A percentile compares a stretch with the other conserved stretches of the same genome.
phyloP scores from a whole-genome alignment of 2,329 filamentous ascomycete species.

The Alternaria arborescens region DNA sequence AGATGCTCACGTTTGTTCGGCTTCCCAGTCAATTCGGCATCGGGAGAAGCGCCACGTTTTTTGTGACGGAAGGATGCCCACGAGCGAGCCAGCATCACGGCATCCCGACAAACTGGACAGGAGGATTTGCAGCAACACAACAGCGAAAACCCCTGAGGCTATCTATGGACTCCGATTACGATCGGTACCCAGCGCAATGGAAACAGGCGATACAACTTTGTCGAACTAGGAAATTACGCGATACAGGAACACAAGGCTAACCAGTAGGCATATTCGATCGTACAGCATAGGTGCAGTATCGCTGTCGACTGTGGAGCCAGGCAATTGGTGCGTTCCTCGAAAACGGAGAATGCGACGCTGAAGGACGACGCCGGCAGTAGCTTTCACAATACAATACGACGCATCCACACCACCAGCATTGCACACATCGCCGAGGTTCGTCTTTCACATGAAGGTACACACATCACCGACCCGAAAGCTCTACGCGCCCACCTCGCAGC shows the following conservation, averaged over 20 bases:
- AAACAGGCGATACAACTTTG: constrained; percentile 4
- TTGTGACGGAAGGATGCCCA: constrained; percentile 32
- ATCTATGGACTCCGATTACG: constrained; percentile 17
- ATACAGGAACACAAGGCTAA: constrained; percentile 2
- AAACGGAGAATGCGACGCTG: neutral
- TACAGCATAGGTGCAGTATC: neutral
- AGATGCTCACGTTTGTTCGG: constrained; percentile 21
- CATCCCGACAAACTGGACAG: constrained; percentile 27
- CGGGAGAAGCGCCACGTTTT: constrained; percentile 35
- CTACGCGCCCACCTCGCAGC: constrained; percentile 21
- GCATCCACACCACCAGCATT: neutral
- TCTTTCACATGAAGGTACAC: neutral
- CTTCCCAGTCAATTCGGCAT: constrained; percentile 21
- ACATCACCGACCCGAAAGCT: constrained; percentile 6
- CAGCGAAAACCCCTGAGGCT: constrained; percentile 21
- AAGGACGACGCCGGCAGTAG: neutral
- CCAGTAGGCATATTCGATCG: constrained; percentile 1
- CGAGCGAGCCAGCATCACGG: constrained; percentile 24
- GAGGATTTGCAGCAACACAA: constrained; percentile 15
- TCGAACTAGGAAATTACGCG: neutral
- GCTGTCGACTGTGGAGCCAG: neutral
- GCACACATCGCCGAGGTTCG: neutral
- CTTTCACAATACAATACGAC: neutral
- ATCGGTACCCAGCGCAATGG: constrained; percentile 21
- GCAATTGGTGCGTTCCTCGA: constrained; percentile 1